Evolutionary conservation across 108 stramenopile genomes (phyloP).

Genomic region (Chaetoceros muelleri): DNA sequence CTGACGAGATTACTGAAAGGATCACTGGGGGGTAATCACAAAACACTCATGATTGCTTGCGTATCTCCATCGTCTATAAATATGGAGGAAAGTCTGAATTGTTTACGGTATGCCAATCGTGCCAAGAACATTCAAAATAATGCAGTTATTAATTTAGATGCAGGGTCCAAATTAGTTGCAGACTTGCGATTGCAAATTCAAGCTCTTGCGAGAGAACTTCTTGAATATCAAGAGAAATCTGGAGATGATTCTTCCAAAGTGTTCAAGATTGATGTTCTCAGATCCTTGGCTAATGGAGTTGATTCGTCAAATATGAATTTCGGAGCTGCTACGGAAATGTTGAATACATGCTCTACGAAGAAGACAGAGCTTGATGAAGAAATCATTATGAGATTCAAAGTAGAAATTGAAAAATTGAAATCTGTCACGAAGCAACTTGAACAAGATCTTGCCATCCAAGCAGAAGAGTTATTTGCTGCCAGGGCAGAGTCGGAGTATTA

Average conservation of each 20-base stretch:
- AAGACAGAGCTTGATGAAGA: conserved; percentile 1
- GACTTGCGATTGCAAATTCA: conserved; percentile 32
- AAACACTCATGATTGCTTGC: conserved; percentile 95
- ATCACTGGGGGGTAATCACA: conserved; percentile 92
- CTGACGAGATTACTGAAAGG: conserved; percentile 83
- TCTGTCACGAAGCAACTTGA: conserved; percentile 17
- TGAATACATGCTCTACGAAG: background rate
- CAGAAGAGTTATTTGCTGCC: conserved; percentile 16
- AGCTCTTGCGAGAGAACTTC: conserved; percentile 40
- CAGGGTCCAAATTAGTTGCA: conserved; percentile 35
- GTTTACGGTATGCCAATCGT: conserved; percentile 93
- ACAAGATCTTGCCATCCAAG: conserved; percentile 10
- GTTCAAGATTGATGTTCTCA: conserved; percentile 29
- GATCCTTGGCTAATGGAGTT: conserved; percentile 30
- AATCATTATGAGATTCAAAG: conserved; percentile 2
- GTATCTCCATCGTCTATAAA: conserved; percentile 67
- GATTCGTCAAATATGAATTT: conserved; percentile 11
- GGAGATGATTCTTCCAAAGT: conserved; percentile 18
- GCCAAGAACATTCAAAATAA: conserved; percentile 96
- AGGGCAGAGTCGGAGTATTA: conserved; percentile 13
- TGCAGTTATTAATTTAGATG: conserved; percentile 61
- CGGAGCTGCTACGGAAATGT: conserved; percentile 1
- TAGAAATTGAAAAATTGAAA: conserved; percentile 15
- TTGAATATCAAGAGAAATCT: conserved; percentile 21
- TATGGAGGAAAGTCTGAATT: conserved; percentile 91